Evolutionary conservation across 2,329 filamentous ascomycete species (phyloP), one percentile per base, ranked within the genome.

Genomic region (Alternaria sp.): DNA sequence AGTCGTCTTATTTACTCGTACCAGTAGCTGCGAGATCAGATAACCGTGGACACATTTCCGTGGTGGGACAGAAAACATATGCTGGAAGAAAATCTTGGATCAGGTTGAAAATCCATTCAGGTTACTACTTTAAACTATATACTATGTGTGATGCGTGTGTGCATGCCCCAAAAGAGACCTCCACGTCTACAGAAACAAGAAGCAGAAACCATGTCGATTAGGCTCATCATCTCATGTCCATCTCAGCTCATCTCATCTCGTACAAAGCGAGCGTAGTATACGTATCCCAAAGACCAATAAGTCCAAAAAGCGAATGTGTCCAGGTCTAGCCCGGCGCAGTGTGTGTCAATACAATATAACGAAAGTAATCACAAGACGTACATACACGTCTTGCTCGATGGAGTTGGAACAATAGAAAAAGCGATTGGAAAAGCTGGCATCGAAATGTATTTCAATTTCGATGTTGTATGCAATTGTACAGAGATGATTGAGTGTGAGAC

Each of bases 381-480:
- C 36, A 40, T 40, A 40, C 36, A 40, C 36, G 36, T 40, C 36
- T 40, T 40, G 36, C 36, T 40, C 36, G n/a, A 40, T 23, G 32
- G 7, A 43, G 36, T 52, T 30, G 21, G 47, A 30, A 8, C n/a
- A 36, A 40, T 23, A 13, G 47, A 36, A 47, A 28, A 28, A 52
- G n/a, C 36, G 46, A 45, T 30, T 32, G 40, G 40, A n/a, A 28
- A 46, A 32, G 30, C 30, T 30, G 25, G n/a, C 11, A 57, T 36
- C 19, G 19, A 49, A 49, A 47, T 21, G 21, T 17, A 30, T 25
- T 25, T n/a, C 26, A 17, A 51, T 12, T 44, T 54, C 36, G 52
- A 54, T 44, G 21, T 19, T 53, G 25, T 54, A 43, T 54, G 51
- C 52, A 54, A 54, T 43, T 47, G 21, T 54, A 54, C 52, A 54